Base-by-base conservation (phyloP, 2,329 filamentous ascomycete species). In the Phialocephala sp. region DNA sequence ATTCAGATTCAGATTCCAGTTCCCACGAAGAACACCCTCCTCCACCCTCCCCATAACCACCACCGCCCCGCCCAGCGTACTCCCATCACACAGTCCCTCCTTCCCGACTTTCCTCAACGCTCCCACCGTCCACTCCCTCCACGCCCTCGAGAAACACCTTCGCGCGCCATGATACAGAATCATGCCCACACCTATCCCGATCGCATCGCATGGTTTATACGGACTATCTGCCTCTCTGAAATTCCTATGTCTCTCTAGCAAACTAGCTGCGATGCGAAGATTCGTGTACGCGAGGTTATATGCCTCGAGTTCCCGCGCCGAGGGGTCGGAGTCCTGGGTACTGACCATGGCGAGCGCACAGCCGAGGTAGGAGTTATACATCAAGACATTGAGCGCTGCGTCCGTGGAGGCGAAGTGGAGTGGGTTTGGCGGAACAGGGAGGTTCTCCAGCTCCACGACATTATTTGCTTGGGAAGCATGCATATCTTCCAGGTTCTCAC, bases 201-300 rank as follows among this genome's bases (percentile, higher is more conserved):
- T 47, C 20, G 68, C 54, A 55, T 72, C 70, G 50, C 69, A 70
- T 1, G 69, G 66, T 56, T 69, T 71, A 52, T 71, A 71, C 4
- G 52, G 43, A 55, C 20, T 63, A 8, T 15, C 8, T 1, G 22
- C 32, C 12, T 56, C 20, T n/a, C 22, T 18, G 45, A 35, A 54
- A 14, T 66, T 32, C 3, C 59, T 62, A 22, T 68, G 43, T n/a
- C 45, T 36, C 11, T 66, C 32, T 6, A 67, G 58, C 8, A 71
- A 39, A 0, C 66, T 64, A 1, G 66, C 66, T 15, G 41, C 54
- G 22, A 71, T 64, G 1, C 66, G 61, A 4, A 71, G 55, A 32
- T 64, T 69, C 18, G 66, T 59, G 50, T 71, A 71, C 8, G 66
- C 66, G 9, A 71, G 64, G 20, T 63, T 63, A 41, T 61, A 71